phyloP scores from a whole-genome alignment of 192 early-diverging fungal species.

The Thoreauomyces humboldtii region DNA sequence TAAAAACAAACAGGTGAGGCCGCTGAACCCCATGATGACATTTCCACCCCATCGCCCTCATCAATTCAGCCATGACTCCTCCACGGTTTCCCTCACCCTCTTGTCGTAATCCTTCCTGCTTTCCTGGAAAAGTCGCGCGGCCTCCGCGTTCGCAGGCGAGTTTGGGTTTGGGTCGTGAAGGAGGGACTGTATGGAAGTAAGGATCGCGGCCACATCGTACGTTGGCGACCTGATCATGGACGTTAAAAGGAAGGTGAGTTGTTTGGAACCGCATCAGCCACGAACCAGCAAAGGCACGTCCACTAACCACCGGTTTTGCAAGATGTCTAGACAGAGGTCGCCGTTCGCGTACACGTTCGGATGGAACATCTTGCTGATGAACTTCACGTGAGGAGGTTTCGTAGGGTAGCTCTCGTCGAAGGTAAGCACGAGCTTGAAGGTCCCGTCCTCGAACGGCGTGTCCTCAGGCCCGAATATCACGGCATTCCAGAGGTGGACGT shows the following conservation, averaged over 20 bases:
- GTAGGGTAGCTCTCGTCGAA: constrained; percentile 99
- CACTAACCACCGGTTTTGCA: constrained; percentile 89
- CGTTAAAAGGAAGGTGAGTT: neutral
- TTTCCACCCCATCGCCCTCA: too few relatives aligned
- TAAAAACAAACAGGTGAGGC: too few relatives aligned
- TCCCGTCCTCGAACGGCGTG: constrained; percentile 96
- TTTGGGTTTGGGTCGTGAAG: constrained; percentile 97
- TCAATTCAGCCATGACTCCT: constrained; percentile 71
- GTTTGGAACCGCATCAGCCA: too few relatives aligned
- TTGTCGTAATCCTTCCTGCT: constrained; percentile 91
- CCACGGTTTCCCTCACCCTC: constrained; percentile 87
- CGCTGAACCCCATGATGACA: too few relatives aligned
- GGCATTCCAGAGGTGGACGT: constrained; percentile 98
- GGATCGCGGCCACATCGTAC: constrained; percentile 32
- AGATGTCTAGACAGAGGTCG: constrained; percentile 95
- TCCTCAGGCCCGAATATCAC: constrained; percentile 95
- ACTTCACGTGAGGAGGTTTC: constrained; percentile 93
- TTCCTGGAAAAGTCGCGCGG: constrained; percentile 88
- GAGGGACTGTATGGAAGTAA: constrained; percentile 93
- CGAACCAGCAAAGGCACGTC: too few relatives aligned
- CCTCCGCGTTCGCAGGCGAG: constrained; percentile 95
- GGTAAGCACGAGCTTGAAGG: constrained; percentile 88
- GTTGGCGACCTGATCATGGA: constrained; percentile 27
- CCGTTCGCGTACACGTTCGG: constrained; percentile 97
- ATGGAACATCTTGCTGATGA: constrained; percentile 96